Evolutionary conservation across 441 rosid species (phyloP).

Genomic region (Erodium chrysanthum): DNA sequence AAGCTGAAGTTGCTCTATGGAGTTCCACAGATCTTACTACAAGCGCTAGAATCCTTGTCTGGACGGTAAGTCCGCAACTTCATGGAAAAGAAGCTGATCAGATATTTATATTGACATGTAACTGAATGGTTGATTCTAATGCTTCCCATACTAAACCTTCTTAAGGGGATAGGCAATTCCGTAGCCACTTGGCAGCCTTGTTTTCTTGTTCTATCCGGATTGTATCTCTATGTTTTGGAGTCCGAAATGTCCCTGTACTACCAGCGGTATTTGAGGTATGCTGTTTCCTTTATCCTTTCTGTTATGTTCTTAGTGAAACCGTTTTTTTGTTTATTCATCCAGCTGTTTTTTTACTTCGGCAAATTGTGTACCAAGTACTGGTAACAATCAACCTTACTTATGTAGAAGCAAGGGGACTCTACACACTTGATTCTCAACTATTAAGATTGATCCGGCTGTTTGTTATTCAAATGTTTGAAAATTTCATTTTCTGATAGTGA

Average conservation of each 20-base stretch:
- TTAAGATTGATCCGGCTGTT: too few species aligned
- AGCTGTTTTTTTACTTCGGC: too few species aligned
- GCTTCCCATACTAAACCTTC: constrained; percentile 14
- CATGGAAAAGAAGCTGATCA: constrained; percentile 16
- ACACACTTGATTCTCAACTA: too few species aligned
- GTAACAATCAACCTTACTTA: too few species aligned
- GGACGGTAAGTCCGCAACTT: constrained; percentile 54
- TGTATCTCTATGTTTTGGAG: constrained; percentile 73
- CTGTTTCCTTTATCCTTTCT: constrained; percentile 17
- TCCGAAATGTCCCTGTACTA: constrained; percentile 68
- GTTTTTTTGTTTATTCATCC: constrained; percentile 1
- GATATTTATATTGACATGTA: constrained; percentile 14
- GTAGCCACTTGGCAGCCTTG: constrained; percentile 94
- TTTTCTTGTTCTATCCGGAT: constrained; percentile 81
- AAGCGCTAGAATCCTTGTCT: constrained; percentile 80
- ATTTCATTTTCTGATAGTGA: background rate
- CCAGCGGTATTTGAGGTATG: constrained; percentile 85
- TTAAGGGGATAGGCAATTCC: constrained; percentile 92
- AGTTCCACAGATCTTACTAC: constrained; percentile 60
- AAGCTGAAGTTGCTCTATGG: constrained; percentile 55
- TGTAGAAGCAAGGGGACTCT: too few species aligned
- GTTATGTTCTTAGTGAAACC: background rate
- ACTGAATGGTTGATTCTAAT: constrained; percentile 10
- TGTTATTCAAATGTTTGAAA: background rate
- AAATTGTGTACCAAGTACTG: too few species aligned